Conservation (phyloP, 495 filamentous ascomycete species). For the Oidiodendron maius region DNA sequence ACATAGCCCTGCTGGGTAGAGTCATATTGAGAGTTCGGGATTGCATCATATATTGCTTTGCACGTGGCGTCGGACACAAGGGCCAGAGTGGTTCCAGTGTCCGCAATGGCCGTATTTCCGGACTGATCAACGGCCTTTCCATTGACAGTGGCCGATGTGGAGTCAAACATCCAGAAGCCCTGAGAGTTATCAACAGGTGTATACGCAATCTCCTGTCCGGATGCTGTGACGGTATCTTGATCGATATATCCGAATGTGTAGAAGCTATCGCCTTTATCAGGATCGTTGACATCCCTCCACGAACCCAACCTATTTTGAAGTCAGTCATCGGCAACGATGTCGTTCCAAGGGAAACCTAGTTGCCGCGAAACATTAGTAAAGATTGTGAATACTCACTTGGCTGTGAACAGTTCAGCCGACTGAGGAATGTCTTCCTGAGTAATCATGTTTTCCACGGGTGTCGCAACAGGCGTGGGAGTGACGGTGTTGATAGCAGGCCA, state of each 20-base stretch:
- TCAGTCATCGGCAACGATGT: too few relatives aligned
- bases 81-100: slow-evolving; percentile 72
- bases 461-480: slow-evolving; percentile 52
- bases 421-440: slow-evolving; percentile 57
- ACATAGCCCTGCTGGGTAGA: slow-evolving; percentile 59
- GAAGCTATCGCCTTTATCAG: slow-evolving; percentile 56
- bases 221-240: slow-evolving; percentile 49
- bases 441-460: slow-evolving; percentile 75
- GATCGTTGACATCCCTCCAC: slow-evolving; percentile 49
- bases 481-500: slow-evolving; percentile 69
- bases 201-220: slow-evolving; percentile 53
- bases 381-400: slow-evolving; percentile 29
- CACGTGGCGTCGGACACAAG: slow-evolving; percentile 62
- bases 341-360: too few relatives aligned
- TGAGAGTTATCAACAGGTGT: slow-evolving; percentile 60
- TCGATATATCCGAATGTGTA: slow-evolving; percentile 81
- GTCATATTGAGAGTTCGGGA: slow-evolving; percentile 64
- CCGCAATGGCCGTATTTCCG: slow-evolving; percentile 73
- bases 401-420: slow-evolving; percentile 64
- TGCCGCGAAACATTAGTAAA: too few relatives aligned
- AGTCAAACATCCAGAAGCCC: slow-evolving; percentile 70
- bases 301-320: slow-evolving; percentile 55
- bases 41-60: slow-evolving; percentile 62
- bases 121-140: slow-evolving; percentile 48
- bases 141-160: slow-evolving; percentile 53